A percentile compares a stretch with the other conserved stretches of the same genome.
phyloP scores from a whole-genome alignment of 2,329 filamentous ascomycete species.

The Raffaelea albimanens region DNA sequence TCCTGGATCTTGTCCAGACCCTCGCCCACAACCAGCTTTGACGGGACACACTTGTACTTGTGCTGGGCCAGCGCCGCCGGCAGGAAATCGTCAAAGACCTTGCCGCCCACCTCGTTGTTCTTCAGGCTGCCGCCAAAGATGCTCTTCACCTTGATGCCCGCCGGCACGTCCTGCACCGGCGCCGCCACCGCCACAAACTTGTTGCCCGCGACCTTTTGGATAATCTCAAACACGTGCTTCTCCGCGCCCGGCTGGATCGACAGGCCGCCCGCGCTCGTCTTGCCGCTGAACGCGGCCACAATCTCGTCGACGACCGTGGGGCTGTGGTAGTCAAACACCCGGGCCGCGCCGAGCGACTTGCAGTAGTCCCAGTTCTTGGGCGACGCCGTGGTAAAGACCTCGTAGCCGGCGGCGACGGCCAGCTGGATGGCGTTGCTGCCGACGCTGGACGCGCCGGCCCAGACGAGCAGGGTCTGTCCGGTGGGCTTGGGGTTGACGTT shows the following conservation, averaged over 20 bases:
- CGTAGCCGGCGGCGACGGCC: conserved; percentile 29
- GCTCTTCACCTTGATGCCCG: not conserved
- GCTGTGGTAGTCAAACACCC: not conserved
- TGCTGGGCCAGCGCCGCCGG: not conserved
- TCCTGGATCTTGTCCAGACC: too few species aligned
- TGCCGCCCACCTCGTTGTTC: not conserved
- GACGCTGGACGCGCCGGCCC: conserved; percentile 36
- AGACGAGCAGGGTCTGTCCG: conserved; percentile 29
- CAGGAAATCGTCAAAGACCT: not conserved
- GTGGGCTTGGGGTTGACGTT: not conserved
- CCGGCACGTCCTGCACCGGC: not conserved
- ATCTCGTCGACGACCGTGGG: not conserved
- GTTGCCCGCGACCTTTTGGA: not conserved
- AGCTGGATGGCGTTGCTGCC: conserved; percentile 35
- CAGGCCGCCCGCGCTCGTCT: not conserved
- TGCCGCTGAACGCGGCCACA: not conserved
- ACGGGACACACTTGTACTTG: too few species aligned
- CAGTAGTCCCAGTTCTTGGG: conserved; percentile 25
- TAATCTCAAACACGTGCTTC: not conserved
- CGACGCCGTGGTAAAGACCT: conserved; percentile 29
- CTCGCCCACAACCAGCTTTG: too few species aligned
- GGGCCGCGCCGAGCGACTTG: not conserved
- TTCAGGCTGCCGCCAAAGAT: not conserved
- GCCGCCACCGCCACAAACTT: not conserved
- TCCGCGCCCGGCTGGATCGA: not conserved